Evolutionary conservation across 179 eudicot species (phyloP).

Genomic region (Amaranthus tricolor): DNA sequence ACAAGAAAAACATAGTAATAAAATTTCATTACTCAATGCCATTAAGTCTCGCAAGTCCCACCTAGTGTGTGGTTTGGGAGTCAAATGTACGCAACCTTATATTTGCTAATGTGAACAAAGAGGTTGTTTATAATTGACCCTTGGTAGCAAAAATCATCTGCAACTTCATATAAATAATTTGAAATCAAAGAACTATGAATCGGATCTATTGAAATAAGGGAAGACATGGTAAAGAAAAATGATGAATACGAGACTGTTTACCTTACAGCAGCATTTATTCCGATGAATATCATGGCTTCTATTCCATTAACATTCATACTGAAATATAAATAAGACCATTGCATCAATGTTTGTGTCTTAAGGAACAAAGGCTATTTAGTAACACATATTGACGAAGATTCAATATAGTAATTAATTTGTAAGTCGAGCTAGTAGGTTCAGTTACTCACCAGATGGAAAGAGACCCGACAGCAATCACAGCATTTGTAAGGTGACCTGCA

Average conservation of each 20-base stretch:
- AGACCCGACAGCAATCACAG: constrained; percentile 72
- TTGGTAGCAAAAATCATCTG: no score
- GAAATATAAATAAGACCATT: constrained; percentile 22
- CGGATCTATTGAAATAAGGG: background rate
- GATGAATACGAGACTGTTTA: constrained; percentile 6
- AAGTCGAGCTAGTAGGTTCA: no score
- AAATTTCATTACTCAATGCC: background rate
- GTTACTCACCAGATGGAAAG: constrained; percentile 59
- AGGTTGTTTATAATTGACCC: no score
- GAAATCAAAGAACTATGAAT: background rate
- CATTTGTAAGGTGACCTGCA: constrained; percentile 61
- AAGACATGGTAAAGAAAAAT: background rate
- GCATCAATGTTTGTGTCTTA: background rate
- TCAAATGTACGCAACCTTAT: no score
- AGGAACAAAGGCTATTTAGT: background rate
- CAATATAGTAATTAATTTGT: background rate
- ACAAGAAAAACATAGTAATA: background rate
- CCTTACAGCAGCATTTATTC: constrained; percentile 86
- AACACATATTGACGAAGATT: background rate
- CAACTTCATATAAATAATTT: background rate
- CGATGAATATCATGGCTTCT: constrained; percentile 81
- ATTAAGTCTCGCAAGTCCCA: no score
- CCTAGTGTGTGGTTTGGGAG: no score
- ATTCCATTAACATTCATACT: constrained; percentile 77
- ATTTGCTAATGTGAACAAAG: no score